These are phyloP conservation scores for Dendrobium huoshanense DNA, from an alignment of 106 monocot genomes.

Conservation along the genomic window DNA sequence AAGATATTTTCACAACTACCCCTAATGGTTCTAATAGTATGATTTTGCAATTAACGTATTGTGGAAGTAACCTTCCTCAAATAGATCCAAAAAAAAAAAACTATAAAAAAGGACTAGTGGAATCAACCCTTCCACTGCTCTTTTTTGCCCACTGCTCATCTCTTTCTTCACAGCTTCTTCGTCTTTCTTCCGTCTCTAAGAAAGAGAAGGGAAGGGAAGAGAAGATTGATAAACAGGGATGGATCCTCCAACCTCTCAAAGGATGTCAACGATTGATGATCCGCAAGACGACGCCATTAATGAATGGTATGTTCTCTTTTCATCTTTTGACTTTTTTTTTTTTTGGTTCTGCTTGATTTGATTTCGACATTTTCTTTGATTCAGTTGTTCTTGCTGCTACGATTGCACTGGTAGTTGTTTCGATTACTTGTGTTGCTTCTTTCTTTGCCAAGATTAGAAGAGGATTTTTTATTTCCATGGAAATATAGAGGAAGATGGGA, in stretches of 20 bases:
- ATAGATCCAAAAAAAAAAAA: too few relatives aligned
- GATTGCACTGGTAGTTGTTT: background rate
- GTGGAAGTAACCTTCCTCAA: too few relatives aligned
- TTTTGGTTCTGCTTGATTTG: background rate
- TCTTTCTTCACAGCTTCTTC: background rate
- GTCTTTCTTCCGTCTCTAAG: background rate
- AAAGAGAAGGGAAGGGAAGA: background rate
- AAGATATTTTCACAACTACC: too few relatives aligned
- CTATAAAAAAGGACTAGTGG: too few relatives aligned
- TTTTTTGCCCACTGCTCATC: background rate
- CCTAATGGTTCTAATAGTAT: too few relatives aligned
- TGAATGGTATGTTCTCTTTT: background rate
- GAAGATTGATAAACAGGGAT: background rate
- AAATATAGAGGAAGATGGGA: background rate
- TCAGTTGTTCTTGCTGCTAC: conserved; percentile 9
- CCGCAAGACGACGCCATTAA: conserved; percentile 9
- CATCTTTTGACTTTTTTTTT: background rate
- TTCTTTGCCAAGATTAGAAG: conserved; percentile 4
- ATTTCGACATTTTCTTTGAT: background rate
- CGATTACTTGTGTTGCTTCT: background rate
- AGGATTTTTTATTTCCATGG: background rate
- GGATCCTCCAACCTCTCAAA: conserved; percentile 23
- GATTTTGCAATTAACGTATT: too few relatives aligned
- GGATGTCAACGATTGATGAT: conserved; percentile 13
- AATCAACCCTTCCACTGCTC: background rate